These are phyloP conservation scores for Acacia crassicarpa DNA, from an alignment of 306 rosid genomes.

Conservation along the genomic window DNA sequence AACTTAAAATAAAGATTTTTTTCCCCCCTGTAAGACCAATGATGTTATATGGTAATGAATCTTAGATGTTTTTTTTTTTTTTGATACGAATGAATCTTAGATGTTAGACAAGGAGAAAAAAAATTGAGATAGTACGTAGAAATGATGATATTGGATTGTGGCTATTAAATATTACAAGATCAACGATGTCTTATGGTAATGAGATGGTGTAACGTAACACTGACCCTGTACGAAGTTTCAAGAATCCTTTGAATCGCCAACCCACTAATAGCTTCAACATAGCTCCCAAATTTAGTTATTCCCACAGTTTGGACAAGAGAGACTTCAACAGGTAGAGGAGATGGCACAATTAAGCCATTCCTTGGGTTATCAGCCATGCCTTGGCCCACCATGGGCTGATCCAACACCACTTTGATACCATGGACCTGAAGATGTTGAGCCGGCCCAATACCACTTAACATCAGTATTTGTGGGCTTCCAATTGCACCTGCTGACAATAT, in stretches of 20 bases:
- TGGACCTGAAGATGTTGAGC: conserved; percentile 59
- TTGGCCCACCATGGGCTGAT: conserved; percentile 62
- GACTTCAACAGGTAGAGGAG: conserved; percentile 72
- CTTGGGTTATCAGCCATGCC: conserved; percentile 1
- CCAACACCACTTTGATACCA: conserved; percentile 48
- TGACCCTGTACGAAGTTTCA: background rate
- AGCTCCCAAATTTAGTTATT: conserved; percentile 31
- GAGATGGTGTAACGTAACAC: no score
- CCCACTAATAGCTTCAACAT: conserved; percentile 34
- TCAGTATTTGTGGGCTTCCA: conserved; percentile 72
- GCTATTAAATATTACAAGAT: no score
- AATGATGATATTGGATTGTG: no score
- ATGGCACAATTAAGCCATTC: conserved; percentile 58
- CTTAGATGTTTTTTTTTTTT: no score
- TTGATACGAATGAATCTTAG: no score
- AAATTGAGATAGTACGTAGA: no score
- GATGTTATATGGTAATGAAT: no score
- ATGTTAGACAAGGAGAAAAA: no score
- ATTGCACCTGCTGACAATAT: conserved; percentile 73
- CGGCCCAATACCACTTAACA: conserved; percentile 78
- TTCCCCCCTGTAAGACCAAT: no score
- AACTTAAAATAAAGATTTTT: no score
- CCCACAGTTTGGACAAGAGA: conserved; percentile 68
- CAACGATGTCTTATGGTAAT: no score
- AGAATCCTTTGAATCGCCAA: background rate